Evolutionary conservation across 257 asterid species (phyloP), one percentile per base, ranked within the genome.

Genomic region (Lithospermum erythrorhizon): DNA sequence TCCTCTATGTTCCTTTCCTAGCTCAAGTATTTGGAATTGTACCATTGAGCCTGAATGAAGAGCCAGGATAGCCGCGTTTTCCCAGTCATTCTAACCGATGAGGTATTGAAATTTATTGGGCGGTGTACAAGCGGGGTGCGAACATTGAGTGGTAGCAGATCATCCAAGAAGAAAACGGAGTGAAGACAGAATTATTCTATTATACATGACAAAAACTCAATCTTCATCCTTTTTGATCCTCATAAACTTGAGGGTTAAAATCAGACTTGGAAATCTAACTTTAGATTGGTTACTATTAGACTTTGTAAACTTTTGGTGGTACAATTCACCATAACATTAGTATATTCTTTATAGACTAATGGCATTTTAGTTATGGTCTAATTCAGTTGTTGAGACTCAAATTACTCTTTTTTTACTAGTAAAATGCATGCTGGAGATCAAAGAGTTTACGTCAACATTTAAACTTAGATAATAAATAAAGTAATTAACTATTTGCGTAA

Each of bases 1-100:
- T 93, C 64, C 83, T 93, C 30, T 89, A 93, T 9, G 97, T 93
- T 59, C 99, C 97, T n/a, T 86, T 89, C 84, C 89, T 93, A 2
- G 97, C 99, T 45, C 83, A 79, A 65, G 73, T 89, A 27, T 93
- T 93, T n/a, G 95, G 96, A 59, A 84, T 93, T 2, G 99, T 93
- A 3, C 99, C 97, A 17, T 79, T 93, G 8, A 93, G 94, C 66
- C 61, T 93, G 21, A 83, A 86, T 15, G 97, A n/a, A n/a, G n/a
- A n/a, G n/a, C n/a, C n/a, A n/a, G n/a, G 9, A 21, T 93, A 69
- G 81, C 80, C 6, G 97, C 67, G 76, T 96, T 20, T 57, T 89
- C 3, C 99, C 99, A 0, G 97, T 93, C 65, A 86, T 89, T 20
- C 57, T 93, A 47, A 86, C 86, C 0, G 99, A 93, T 17, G 96